Evolutionary conservation across 805 yeast species (phyloP).

Genomic region (Candida sphagnicola): DNA sequence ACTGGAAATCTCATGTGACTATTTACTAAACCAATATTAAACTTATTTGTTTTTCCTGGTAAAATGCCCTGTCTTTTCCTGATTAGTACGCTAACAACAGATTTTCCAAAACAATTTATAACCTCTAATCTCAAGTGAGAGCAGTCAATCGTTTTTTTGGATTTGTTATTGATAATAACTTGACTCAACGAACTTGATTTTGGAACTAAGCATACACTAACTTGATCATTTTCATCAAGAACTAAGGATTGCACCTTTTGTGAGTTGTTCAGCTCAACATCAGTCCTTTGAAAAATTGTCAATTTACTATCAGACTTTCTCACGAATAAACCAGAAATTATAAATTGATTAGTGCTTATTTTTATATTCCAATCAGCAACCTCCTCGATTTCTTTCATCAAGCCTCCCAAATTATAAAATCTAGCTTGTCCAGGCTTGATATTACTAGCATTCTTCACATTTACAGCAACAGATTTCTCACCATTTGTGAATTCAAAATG

Average conservation of each 20-base stretch:
- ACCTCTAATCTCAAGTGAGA: conserved; percentile 26
- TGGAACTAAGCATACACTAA: conserved; percentile 23
- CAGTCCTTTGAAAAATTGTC: neutral
- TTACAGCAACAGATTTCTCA: conserved; percentile 6
- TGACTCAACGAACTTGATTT: conserved; percentile 30
- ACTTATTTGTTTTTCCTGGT: conserved; percentile 27
- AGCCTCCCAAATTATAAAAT: conserved; percentile 22
- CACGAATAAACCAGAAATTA: conserved; percentile 8
- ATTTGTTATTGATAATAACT: conserved; percentile 25
- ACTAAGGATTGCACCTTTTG: neutral
- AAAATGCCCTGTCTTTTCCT: conserved; percentile 29
- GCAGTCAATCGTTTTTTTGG: conserved; percentile 23
- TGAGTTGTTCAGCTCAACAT: neutral
- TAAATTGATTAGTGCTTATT: conserved; percentile 14
- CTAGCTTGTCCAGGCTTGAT: conserved; percentile 23
- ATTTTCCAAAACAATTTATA: conserved; percentile 23
- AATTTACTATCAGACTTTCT: conserved; percentile 6
- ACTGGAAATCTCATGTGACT: conserved; percentile 34
- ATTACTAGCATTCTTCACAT: conserved; percentile 21
- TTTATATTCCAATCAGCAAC: conserved; percentile 16
- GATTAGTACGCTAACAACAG: conserved; percentile 23
- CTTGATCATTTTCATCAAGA: conserved; percentile 6
- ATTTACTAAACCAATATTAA: conserved; percentile 27
- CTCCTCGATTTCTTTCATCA: conserved; percentile 11
- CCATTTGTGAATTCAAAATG: conserved; percentile 23